These are phyloP conservation scores for Coemansia sp. DNA, from an alignment of 192 early-diverging fungal genomes.

Conservation along the genomic window DNA sequence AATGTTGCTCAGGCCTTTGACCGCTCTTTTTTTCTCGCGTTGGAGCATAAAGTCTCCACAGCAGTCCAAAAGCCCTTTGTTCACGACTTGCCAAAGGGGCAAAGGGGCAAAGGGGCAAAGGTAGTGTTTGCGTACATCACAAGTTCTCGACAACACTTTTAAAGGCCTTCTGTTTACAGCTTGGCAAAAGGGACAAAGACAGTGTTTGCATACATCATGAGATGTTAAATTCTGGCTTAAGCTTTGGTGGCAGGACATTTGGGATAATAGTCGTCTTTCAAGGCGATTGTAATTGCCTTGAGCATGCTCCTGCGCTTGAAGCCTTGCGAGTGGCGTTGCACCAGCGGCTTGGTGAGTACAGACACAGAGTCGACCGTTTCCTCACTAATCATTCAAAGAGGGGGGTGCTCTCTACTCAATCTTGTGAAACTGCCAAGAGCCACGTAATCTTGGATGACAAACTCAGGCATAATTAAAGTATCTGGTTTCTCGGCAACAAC, in stretches of 20 bases:
- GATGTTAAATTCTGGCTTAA: slow-evolving; percentile 29
- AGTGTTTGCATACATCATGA: neutral
- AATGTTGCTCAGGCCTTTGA: no score
- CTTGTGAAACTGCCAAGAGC: no score
- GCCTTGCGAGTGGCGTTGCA: neutral
- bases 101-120: no score
- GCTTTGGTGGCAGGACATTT: slow-evolving; percentile 14
- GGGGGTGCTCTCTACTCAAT: neutral
- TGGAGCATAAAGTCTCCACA: no score
- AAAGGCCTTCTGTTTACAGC: no score
- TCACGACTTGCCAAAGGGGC: no score
- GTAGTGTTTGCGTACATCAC: no score
- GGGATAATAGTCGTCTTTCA: slow-evolving; percentile 9
- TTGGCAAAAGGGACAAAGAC: no score
- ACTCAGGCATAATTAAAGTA: neutral
- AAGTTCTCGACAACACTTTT: neutral
- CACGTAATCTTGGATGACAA: neutral
- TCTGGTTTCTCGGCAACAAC: neutral
- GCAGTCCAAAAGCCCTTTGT: no score
- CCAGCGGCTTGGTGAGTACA: neutral
- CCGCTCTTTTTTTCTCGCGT: no score
- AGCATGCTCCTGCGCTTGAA: slow-evolving; percentile 2
- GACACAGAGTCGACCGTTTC: neutral
- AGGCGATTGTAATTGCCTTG: neutral
- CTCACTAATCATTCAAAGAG: neutral